A percentile compares a stretch with the other conserved stretches of the same genome.
Conservation (phyloP, 352 stramenopile species). For the Phytophthora multivora region DNA sequence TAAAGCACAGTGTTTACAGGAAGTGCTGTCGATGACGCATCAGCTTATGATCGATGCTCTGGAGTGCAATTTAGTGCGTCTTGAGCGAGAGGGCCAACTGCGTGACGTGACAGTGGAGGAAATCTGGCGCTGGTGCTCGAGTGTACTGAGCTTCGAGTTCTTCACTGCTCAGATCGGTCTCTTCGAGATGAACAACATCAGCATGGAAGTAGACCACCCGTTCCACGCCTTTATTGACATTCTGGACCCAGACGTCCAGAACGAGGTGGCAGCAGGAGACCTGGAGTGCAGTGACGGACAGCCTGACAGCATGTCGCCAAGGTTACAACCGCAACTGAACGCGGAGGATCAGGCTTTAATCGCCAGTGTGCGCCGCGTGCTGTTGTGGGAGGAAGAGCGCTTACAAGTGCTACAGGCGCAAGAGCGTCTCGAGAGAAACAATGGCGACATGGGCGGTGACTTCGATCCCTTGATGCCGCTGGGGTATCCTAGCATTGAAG, state of each 20-base stretch:
- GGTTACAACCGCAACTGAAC: conserved; percentile 29
- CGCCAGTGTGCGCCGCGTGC: conserved; percentile 44
- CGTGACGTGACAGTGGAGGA: conserved; percentile 57
- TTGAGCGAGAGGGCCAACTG: conserved; percentile 69
- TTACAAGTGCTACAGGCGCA: conserved; percentile 28
- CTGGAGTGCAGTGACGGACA: conserved; percentile 7
- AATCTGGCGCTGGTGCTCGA: conserved; percentile 65
- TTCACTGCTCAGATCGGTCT: conserved; percentile 92
- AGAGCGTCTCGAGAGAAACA: conserved; percentile 81
- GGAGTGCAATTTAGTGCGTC: conserved; percentile 68
- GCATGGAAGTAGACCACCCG: conserved; percentile 89
- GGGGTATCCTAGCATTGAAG: conserved; percentile 79
- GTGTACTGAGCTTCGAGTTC: conserved; percentile 82
- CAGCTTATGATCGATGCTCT: conserved; percentile 66
- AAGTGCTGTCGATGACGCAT: conserved; percentile 68
- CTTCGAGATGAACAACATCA: conserved; percentile 98
- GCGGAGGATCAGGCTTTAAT: conserved; percentile 39
- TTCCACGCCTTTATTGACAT: conserved; percentile 76
- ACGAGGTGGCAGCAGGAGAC: conserved; percentile 27
- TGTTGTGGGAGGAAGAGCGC: conserved; percentile 48
- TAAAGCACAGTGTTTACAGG: conserved; percentile 56
- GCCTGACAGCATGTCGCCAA: conserved; percentile 13
- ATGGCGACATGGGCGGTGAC: conserved; percentile 31
- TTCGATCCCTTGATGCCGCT: conserved; percentile 33
- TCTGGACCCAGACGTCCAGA: conserved; percentile 55